phyloP scores from a whole-genome alignment of 192 early-diverging fungal genomes.

The Endogone sp. region DNA sequence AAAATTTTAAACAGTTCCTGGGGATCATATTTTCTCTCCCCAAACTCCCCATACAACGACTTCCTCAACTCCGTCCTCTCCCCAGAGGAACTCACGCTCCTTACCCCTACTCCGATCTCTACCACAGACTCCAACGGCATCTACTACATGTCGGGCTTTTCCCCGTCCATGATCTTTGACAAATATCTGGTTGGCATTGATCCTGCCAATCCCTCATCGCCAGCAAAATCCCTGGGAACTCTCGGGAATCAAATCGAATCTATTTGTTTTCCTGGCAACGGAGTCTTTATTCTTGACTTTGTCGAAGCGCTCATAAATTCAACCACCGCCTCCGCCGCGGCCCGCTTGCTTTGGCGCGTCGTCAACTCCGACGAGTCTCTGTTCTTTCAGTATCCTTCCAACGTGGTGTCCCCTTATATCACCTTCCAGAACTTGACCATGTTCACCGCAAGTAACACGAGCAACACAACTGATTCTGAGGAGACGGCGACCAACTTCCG shows the following conservation, averaged over 20 bases:
- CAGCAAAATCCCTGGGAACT: slow-evolving; percentile 4
- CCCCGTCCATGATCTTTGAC: slow-evolving; percentile 35
- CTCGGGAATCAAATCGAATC: slow-evolving; percentile 24
- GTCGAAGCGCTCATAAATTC: slow-evolving; percentile 15
- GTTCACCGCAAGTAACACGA: slow-evolving; percentile 6
- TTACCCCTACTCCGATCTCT: slow-evolving; percentile 4
- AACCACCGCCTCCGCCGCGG: slow-evolving; percentile 14
- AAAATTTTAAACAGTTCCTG: slow-evolving; percentile 8
- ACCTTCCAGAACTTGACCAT: slow-evolving; percentile 17
- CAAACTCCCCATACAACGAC: slow-evolving; percentile 4
- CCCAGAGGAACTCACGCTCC: slow-evolving; percentile 8
- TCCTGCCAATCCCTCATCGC: neutral
- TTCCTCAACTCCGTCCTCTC: neutral
- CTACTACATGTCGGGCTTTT: slow-evolving; percentile 25
- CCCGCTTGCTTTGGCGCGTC: slow-evolving; percentile 6
- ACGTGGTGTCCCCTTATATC: neutral
- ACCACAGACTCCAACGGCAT: slow-evolving; percentile 13
- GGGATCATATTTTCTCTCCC: slow-evolving; percentile 8
- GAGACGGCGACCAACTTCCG: slow-evolving; percentile 10
- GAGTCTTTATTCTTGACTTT: slow-evolving; percentile 28
- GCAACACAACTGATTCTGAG: slow-evolving; percentile 1
- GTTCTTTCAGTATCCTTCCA: slow-evolving; percentile 6
- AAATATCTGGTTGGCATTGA: slow-evolving; percentile 20
- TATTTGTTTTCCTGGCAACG: slow-evolving; percentile 23
- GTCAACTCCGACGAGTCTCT: slow-evolving; percentile 9